Conservation (phyloP, 495 filamentous ascomycete species). For the Aspergillus hancockii region DNA sequence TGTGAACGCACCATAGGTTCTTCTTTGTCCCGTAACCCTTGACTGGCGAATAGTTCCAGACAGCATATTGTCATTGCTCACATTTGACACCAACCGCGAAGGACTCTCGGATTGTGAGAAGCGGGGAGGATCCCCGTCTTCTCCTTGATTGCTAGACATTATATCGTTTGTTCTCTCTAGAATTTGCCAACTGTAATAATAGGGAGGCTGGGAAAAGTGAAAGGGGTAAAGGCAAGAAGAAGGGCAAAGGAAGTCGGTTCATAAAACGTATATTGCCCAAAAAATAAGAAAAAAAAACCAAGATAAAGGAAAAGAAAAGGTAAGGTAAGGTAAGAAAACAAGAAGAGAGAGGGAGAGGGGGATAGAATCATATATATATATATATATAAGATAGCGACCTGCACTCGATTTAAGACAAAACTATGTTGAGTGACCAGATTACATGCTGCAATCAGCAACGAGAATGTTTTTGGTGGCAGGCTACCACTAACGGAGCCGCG, state of each 20-base stretch:
- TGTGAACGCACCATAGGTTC: constrained; percentile 37
- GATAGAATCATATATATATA: constrained; percentile 6
- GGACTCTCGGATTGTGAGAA: constrained; percentile 10
- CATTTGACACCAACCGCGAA: constrained; percentile 11
- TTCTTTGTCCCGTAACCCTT: constrained; percentile 27
- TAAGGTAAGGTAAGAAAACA: constrained; percentile 10
- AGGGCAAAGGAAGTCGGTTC: background rate
- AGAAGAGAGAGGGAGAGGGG: constrained; percentile 4
- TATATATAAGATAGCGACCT: constrained; percentile 14
- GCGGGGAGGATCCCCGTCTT: constrained; percentile 4
- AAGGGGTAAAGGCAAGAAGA: background rate
- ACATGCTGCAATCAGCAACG: constrained; percentile 14
- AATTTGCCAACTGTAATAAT: background rate
- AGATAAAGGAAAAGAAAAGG: constrained; percentile 15
- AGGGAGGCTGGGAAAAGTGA: background rate
- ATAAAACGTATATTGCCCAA: background rate
- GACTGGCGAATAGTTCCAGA: constrained; percentile 23
- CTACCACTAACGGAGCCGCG: background rate
- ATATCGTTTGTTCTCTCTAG: constrained; percentile 7
- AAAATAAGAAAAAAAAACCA: background rate
- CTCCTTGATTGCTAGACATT: constrained; percentile 14
- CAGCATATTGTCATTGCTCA: constrained; percentile 18
- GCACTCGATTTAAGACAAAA: constrained; percentile 18
- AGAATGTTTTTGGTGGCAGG: background rate
- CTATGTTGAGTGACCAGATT: constrained; percentile 4